Evolutionary conservation across 495 filamentous ascomycete species (phyloP).

Genomic region (Evernia prunastri): DNA sequence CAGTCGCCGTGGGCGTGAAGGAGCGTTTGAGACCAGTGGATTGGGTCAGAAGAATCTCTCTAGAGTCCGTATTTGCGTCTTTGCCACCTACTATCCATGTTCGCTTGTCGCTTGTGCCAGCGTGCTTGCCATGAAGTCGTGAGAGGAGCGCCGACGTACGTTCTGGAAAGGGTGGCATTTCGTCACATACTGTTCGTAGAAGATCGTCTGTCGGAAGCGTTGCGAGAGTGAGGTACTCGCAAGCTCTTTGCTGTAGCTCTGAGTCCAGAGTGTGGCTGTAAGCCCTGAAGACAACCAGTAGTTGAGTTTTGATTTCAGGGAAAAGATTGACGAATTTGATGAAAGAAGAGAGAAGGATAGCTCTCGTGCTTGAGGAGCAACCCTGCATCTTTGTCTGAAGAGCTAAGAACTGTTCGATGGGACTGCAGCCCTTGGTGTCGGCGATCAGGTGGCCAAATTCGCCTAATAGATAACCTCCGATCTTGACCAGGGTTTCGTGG

Average conservation of each 20-base stretch:
- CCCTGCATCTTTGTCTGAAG: slow-evolving; percentile 84
- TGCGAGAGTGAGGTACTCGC: slow-evolving; percentile 86
- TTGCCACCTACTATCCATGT: slow-evolving; percentile 96
- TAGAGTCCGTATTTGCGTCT: slow-evolving; percentile 76
- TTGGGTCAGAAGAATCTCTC: slow-evolving; percentile 76
- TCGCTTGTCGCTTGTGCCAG: slow-evolving; percentile 81
- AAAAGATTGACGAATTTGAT: slow-evolving; percentile 98
- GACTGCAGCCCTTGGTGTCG: slow-evolving; percentile 87
- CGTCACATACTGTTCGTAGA: slow-evolving; percentile 91
- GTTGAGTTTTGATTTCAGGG: slow-evolving; percentile 95
- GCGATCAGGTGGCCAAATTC: slow-evolving; percentile 98
- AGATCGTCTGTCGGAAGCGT: slow-evolving; percentile 85
- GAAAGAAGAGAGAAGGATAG: slow-evolving; percentile 90
- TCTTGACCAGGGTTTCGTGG: slow-evolving; percentile 95
- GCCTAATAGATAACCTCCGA: slow-evolving; percentile 89
- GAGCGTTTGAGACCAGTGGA: slow-evolving; percentile 77
- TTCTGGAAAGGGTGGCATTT: slow-evolving; percentile 98
- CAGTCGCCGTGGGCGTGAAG: slow-evolving; percentile 56
- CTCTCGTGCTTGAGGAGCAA: slow-evolving; percentile 80
- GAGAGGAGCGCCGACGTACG: slow-evolving; percentile 86
- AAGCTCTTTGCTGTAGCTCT: slow-evolving; percentile 92
- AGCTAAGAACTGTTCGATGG: slow-evolving; percentile 95
- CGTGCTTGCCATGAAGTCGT: slow-evolving; percentile 87
- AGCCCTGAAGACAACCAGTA: slow-evolving; percentile 78
- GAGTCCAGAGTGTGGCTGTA: slow-evolving; percentile 95